Evolutionary conservation across 1,284 basidiomycete genomes (phyloP), one percentile per base, ranked within the genome.

Genomic region (Dichomitus squalens): DNA sequence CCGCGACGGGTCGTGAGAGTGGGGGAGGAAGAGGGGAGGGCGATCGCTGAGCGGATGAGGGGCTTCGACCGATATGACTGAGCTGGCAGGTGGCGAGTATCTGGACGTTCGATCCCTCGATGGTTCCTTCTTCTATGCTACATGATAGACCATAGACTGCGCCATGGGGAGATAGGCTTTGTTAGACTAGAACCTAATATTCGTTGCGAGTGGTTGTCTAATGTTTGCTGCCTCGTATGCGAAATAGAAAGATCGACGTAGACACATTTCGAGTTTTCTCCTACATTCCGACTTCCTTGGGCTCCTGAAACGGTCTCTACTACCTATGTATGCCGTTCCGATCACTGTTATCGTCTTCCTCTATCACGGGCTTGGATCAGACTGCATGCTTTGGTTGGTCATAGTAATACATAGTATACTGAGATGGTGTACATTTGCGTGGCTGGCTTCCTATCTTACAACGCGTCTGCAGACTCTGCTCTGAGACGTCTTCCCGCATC

Each of bases 51-150:
- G 38, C 41, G 31, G 52, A 64, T 64, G 62, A 52, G 41, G 27
- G 52, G 46, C 29, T 55, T 55, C 53, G 57, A 64, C 38, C 48
- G 59, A 9, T 64, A 60, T 43, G 62, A 64, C 31, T 64, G 57
- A 60, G 25, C 2, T 9, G n/a, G 1, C 6, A 46, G 12, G 7
- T 20, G 31, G 48, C 51, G 33, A 20, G 40, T 41, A 4, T n/a
- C 12, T 2, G 25, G 49, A 8, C 20, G 16, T 2, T 9, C 29
- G 18, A 12, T 50, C 16, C 7, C 18, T 12, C n/a, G 35, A 3
- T 27, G 23, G 25, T 27, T 43, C 23, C 23, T 21, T 40, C 3
- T 20, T 2, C 6, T 27, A 12, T 14, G 2, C 44, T 53, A 57
- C 51, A 41, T 35, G 52, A 47, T 52, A 54, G 52, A 53, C 41